These are phyloP conservation scores for Xerocomellus chrysenteron DNA, from an alignment of 768 basidiomycete species.

Conservation along the genomic window DNA sequence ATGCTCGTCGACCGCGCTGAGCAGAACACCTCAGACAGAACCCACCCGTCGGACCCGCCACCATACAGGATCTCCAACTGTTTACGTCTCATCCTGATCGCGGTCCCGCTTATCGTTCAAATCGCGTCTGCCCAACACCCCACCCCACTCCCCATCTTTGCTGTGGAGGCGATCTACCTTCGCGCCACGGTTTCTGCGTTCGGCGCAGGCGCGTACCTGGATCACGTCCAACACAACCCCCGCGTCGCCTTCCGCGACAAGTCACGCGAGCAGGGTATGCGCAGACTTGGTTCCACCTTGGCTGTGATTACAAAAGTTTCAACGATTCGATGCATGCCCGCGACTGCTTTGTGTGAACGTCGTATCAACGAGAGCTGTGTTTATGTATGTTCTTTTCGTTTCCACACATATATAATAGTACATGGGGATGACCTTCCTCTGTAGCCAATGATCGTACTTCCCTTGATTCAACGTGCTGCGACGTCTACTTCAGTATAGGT, in stretches of 20 bases:
- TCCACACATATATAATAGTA: too few species aligned
- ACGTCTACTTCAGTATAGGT: too few species aligned
- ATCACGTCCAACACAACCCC: conserved; percentile 45
- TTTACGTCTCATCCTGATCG: conserved; percentile 53
- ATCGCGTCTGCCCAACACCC: conserved; percentile 41
- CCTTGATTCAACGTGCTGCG: too few species aligned
- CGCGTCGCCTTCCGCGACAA: too few species aligned
- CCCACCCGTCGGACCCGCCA: conserved; percentile 10
- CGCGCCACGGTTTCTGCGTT: conserved; percentile 74
- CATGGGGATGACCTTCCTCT: too few species aligned
- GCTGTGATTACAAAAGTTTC: conserved; percentile 21
- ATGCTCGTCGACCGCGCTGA: too few species aligned
- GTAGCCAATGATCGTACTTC: too few species aligned
- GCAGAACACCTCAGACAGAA: conserved; percentile 35
- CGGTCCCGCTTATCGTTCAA: too few species aligned
- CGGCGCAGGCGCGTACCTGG: conserved; percentile 53
- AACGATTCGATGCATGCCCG: conserved; percentile 68
- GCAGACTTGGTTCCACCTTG: too few species aligned
- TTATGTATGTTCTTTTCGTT: too few species aligned
- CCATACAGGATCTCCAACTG: conserved; percentile 35
- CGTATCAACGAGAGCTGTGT: too few species aligned
- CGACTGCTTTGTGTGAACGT: conserved; percentile 22
- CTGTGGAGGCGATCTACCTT: conserved; percentile 74
- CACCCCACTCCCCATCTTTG: conserved; percentile 39
- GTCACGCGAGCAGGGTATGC: too few species aligned